Evolutionary conservation across 768 basidiomycete species (phyloP).

Genomic region (Kwoniella pini): DNA sequence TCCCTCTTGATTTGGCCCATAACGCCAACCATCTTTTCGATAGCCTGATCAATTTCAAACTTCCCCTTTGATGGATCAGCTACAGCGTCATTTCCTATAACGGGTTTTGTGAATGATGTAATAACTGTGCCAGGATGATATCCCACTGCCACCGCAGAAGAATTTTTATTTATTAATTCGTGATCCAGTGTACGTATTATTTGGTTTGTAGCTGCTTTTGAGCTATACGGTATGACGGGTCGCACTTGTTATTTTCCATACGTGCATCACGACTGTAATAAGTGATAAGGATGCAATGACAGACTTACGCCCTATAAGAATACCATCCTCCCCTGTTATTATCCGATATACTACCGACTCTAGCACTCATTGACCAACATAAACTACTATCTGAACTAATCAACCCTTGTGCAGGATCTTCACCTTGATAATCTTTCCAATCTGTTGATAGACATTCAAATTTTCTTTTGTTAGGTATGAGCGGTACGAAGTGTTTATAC

Average conservation of each 20-base stretch:
- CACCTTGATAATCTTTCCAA: constrained; percentile 20
- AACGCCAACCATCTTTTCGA: constrained; percentile 41
- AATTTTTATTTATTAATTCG: constrained; percentile 53
- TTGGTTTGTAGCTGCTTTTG: constrained; percentile 58
- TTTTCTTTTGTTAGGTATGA: constrained; percentile 52
- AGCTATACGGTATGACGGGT: constrained; percentile 42
- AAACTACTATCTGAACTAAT: constrained; percentile 43
- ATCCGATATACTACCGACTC: constrained; percentile 56
- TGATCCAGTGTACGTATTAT: constrained; percentile 55
- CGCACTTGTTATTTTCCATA: too few species aligned
- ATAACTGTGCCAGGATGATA: constrained; percentile 55
- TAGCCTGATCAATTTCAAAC: constrained; percentile 51
- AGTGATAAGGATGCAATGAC: too few species aligned
- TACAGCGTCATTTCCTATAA: constrained; percentile 42
- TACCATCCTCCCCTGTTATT: constrained; percentile 56
- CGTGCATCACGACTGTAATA: too few species aligned
- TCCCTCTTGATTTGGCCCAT: constrained; percentile 39
- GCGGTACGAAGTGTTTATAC: constrained; percentile 57
- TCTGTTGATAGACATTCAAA: constrained; percentile 24
- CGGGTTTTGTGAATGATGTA: constrained; percentile 48
- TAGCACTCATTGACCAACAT: constrained; percentile 55
- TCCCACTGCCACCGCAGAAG: constrained; percentile 53
- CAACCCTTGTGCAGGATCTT: constrained; percentile 53
- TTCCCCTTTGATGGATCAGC: constrained; percentile 52
- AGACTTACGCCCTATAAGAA: constrained; percentile 50